Percentiles rank a stretch among this genome's conserved stretches.
Conservation (phyloP, 371 early-diverging fungal species). For the Mortierella sp. region DNA sequence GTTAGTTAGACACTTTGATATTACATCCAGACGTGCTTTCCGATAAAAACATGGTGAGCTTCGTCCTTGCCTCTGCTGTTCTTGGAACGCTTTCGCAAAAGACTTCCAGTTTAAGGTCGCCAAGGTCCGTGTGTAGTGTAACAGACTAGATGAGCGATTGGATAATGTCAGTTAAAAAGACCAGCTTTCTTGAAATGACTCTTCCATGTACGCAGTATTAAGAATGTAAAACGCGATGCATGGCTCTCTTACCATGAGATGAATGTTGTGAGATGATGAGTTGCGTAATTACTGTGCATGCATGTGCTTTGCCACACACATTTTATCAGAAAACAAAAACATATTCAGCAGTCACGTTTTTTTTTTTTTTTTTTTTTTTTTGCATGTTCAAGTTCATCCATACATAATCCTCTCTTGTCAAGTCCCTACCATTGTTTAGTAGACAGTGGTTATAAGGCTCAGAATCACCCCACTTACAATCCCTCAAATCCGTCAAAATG, state of each 20-base stretch:
- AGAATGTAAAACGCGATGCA: background rate
- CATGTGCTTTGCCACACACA: background rate
- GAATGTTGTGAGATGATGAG: background rate
- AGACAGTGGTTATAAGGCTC: background rate
- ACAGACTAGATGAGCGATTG: conserved; percentile 68
- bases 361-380: conserved; percentile 22
- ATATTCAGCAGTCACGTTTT: conserved; percentile 30
- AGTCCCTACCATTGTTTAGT: background rate
- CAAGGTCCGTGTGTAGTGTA: conserved; percentile 90
- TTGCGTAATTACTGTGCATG: background rate
- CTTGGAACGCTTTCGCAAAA: conserved; percentile 87
- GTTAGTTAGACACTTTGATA: background rate
- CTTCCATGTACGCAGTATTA: background rate
- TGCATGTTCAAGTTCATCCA: background rate
- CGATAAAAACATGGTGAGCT: background rate
- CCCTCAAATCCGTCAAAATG: conserved; percentile 7
- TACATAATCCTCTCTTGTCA: background rate
- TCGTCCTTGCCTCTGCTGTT: conserved; percentile 79
- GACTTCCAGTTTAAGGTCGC: conserved; percentile 91
- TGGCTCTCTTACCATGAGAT: conserved; percentile 11
- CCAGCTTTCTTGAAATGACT: background rate
- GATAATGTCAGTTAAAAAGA: background rate
- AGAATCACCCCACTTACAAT: background rate
- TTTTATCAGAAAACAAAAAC: conserved; percentile 15
- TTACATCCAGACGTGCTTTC: background rate